Evolutionary conservation across 2,329 filamentous ascomycete species (phyloP).

Genomic region (Stagonosporopsis cucurbitacearum): DNA sequence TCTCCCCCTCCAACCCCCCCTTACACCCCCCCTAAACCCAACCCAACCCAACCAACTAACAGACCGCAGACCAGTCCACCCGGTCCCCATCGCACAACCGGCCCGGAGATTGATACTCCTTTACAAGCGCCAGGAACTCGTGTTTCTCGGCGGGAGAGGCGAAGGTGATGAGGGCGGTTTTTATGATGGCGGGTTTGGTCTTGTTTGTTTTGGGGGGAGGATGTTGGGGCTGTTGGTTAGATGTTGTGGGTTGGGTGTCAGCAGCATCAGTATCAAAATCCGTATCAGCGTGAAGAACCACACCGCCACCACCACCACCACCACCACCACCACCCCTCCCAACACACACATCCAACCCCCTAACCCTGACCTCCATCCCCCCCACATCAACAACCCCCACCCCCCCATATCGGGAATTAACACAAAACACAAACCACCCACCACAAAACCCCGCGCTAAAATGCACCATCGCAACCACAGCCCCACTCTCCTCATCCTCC

Average conservation of each 20-base stretch:
- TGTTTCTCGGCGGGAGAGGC: conserved; percentile 51
- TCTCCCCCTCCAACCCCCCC: no score
- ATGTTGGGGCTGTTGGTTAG: no score
- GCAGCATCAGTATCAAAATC: no score
- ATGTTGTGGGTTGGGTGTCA: no score
- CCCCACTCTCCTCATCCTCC: conserved; percentile 53
- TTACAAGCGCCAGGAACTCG: conserved; percentile 49
- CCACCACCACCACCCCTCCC: conserved; percentile 29
- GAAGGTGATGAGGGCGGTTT: conserved; percentile 54
- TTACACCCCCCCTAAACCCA: no score
- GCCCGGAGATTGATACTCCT: conserved; percentile 44
- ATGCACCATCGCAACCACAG: conserved; percentile 54
- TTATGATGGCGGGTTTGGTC: no score
- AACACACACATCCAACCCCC: conserved; percentile 49
- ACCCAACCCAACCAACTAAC: no score
- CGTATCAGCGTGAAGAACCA: no score
- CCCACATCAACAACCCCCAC: conserved; percentile 53
- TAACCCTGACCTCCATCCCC: conserved; percentile 49
- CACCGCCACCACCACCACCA: neutral
- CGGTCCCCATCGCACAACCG: conserved; percentile 40
- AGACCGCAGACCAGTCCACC: no score
- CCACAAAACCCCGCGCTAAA: conserved; percentile 53
- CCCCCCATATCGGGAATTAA: conserved; percentile 53
- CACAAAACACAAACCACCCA: conserved; percentile 55
- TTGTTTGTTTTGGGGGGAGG: no score